Base-by-base conservation (phyloP, 208 protist genomes). In the Trypanosoma boissoni region DNA sequence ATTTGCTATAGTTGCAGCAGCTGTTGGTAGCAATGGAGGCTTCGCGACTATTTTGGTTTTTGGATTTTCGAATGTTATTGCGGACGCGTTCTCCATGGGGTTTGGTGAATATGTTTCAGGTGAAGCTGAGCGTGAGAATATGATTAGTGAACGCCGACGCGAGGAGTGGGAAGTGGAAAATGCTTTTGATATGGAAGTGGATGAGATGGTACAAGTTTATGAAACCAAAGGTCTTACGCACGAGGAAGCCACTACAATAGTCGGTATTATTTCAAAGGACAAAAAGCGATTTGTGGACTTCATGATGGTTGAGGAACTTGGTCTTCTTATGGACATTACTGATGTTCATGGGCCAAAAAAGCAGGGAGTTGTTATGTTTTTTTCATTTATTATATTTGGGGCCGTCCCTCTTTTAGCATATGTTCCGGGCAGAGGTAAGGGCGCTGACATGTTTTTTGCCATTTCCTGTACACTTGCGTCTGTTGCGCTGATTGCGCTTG, bases 141-240 rank as follows among this genome's bases (percentile, higher is more conserved):
- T 85, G 7, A 55, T 83, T 16, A 45, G 64, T 42, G 92, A 98
- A 68, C 74, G 94, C 28, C 68, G 73, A 20, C 83, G 92, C 31
- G 91, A 98, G 73, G 87, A 94, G 62, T 97, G 91, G 92, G 95
- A 98, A 65, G 76, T 97, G 61, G 88, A 98, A 49, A 96, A 96
- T 58, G 79, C 88, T 4, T 87, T 94, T 51, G 94, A 98, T 36
- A 67, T 94, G 42, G 94, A 98, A 61, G 83, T 95, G 31, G 76
- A 88, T 37, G 94, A 97, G 58, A 97, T 98, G 91, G 78, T 96
- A 23, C 93, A 98, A 32, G 80, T 98, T 29, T 98, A 98, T 74
- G 82, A 91, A 64, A 50, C 78, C 3, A 96, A 95, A 57, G 97
- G 97, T 2, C 76, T 98, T 5, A 85, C 74, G 16, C 78, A 87